These are phyloP conservation scores for Diddensiella caesifluorescens DNA, from an alignment of 805 yeast genomes.

Conservation along the genomic window DNA sequence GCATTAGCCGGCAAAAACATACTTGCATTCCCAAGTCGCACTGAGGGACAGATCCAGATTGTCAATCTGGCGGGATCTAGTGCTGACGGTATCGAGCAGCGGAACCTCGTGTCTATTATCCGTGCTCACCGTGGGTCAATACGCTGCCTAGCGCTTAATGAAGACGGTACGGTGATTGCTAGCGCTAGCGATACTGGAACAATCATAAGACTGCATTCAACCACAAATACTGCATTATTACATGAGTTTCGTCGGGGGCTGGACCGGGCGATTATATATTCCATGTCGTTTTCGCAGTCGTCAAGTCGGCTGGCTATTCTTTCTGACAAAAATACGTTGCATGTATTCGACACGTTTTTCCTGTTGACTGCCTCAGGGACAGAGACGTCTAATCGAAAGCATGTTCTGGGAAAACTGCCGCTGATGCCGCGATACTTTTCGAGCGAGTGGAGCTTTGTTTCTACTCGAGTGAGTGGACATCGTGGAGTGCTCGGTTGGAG, in stretches of 20 bases:
- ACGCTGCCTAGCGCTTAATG: constrained; percentile 56
- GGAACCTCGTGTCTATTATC: constrained; percentile 60
- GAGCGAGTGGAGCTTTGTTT: constrained; percentile 84
- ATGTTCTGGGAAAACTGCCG: constrained; percentile 58
- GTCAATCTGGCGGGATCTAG: constrained; percentile 58
- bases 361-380: constrained; percentile 13
- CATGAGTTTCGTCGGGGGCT: constrained; percentile 86
- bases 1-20: constrained; percentile 49
- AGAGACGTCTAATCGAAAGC: constrained; percentile 43
- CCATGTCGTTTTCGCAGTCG: constrained; percentile 77
- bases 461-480: constrained; percentile 47
- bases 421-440: constrained; percentile 70
- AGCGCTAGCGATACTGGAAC: constrained; percentile 83
- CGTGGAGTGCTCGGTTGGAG: constrained; percentile 67
- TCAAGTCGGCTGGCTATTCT: constrained; percentile 75
- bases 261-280: constrained; percentile 75
- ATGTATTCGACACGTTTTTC: constrained; percentile 59
- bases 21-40: constrained; percentile 73
- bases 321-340: constrained; percentile 85
- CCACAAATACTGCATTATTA: constrained; percentile 60
- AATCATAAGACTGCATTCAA: constrained; percentile 65
- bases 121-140: constrained; percentile 71
- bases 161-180: constrained; percentile 64
- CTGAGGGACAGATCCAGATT: constrained; percentile 72
- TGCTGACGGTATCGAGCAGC: constrained; percentile 46